Base-by-base conservation (phyloP, 768 basidiomycete genomes). In the Lenzites betulinus region DNA sequence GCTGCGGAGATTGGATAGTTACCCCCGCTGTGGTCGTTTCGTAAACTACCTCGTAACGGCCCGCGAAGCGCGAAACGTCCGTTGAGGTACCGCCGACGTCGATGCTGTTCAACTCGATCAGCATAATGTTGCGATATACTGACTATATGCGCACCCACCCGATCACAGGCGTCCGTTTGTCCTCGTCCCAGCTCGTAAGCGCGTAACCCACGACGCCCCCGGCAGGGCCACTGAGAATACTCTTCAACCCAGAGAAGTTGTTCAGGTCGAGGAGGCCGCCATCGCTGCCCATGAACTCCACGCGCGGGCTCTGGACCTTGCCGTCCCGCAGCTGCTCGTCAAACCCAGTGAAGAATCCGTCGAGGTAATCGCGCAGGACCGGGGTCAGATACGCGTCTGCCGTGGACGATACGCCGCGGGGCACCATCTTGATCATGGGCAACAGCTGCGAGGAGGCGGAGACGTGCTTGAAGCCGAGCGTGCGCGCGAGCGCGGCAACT, bases 161-260 rank as follows among this genome's bases (percentile, higher is more conserved):
- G 59, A 97, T 95, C 64, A 96, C 83, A 0, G 95, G 91, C 35
- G 81, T 76, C 67, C 82, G 86, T 65, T 78, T 71, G 64, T 85
- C 75, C 50, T 81, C 81, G 64, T 94, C 93, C 90, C 93, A 97
- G 67, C 92, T 94, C 3, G 93, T 95, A 65, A 94, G 76, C 0
- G 95, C 93, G 67, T 93, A 96, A 0, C 96, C 96, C 0, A 98
- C 96, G 6, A 98, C 96, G 3, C 95, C 95, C 2, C 95, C 95
- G 0, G 95, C 96, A 0, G 95, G 96, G 2, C 92, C 93, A 66
- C 92, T 94, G 38, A 97, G 74, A 64, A 98, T 95, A 64, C 90
- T 93, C 80, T 95, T 95, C 66, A 98, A 75, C 0, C 95, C 96
- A 0, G 92, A 93, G 72, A 98, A 98, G 68, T 92, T 90, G 59